Conservation (phyloP, 768 basidiomycete species). For the Calocybe cyanea region DNA sequence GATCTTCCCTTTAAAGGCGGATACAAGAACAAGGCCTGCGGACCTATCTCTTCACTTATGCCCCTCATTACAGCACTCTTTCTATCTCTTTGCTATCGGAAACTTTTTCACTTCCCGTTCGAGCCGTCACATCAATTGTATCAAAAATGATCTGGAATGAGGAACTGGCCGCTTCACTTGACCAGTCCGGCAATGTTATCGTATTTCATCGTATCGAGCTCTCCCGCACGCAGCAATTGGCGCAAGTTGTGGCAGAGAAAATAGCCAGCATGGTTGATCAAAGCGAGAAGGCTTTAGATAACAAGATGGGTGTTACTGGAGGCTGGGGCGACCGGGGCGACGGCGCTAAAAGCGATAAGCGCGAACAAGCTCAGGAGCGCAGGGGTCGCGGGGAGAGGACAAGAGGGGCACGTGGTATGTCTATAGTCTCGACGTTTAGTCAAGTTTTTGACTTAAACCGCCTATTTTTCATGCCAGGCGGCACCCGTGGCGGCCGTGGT, state of each 20-base stretch:
- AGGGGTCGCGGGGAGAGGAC: conserved; percentile 70
- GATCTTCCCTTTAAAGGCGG: conserved; percentile 48
- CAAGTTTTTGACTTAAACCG: neutral
- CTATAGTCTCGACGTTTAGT: neutral
- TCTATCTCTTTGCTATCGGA: conserved; percentile 84
- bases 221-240: conserved; percentile 85
- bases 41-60: conserved; percentile 98
- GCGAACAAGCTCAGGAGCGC: conserved; percentile 76
- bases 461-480: conserved; percentile 36
- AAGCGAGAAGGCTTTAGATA: conserved; percentile 86
- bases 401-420: conserved; percentile 57
- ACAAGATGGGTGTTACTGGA: conserved; percentile 68
- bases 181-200: conserved; percentile 85
- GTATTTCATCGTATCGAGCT: conserved; percentile 92
- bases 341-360: conserved; percentile 71
- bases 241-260: conserved; percentile 85
- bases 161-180: conserved; percentile 88
- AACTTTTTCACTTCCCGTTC: conserved; percentile 81
- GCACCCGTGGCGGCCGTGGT: conserved; percentile 64
- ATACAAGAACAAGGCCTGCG: conserved; percentile 97
- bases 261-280: conserved; percentile 83
- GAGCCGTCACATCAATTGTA: conserved; percentile 84
- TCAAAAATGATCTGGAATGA: conserved; percentile 99
- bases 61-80: conserved; percentile 87
- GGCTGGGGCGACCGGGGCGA: conserved; percentile 69